Conservation (phyloP, 2,329 filamentous ascomycete species). For the Myriosclerotinia scirpicola region DNA sequence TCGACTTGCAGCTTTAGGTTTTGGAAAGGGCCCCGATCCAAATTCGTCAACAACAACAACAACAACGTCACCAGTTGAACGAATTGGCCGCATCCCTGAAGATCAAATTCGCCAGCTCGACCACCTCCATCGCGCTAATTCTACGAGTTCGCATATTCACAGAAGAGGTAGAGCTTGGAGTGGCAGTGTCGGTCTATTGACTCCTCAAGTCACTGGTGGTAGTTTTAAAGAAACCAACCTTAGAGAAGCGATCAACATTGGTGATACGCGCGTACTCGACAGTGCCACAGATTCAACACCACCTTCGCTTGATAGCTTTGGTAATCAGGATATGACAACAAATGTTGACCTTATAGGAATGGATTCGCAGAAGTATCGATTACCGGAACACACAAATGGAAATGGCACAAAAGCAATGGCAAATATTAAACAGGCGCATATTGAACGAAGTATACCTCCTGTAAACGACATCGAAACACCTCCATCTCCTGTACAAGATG, state of each 20-base stretch:
- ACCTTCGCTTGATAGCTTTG: constrained; percentile 33
- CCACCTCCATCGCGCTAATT: constrained; percentile 61
- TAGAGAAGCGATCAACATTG: constrained; percentile 30
- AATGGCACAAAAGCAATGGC: constrained; percentile 65
- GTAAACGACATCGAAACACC: constrained; percentile 40
- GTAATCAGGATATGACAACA: constrained; percentile 36
- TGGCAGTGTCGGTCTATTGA: constrained; percentile 51
- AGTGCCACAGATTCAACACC: constrained; percentile 31
- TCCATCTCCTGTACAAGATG: constrained; percentile 44
- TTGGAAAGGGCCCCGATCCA: constrained; percentile 45
- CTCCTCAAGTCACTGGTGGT: constrained; percentile 38
- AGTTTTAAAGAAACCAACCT: constrained; percentile 29
- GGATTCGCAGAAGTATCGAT: constrained; percentile 72
- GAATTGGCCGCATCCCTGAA: constrained; percentile 69
- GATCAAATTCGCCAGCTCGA: constrained; percentile 69
- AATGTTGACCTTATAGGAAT: constrained; percentile 53
- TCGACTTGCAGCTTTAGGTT: constrained; percentile 63
- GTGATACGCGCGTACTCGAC: constrained; percentile 34
- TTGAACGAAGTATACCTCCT: constrained; percentile 49
- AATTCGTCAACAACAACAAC: constrained; percentile 25
- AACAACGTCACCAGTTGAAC: constrained; percentile 40
- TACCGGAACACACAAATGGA: constrained; percentile 68
- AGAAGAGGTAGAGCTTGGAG: constrained; percentile 72
- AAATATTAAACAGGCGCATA: constrained; percentile 57
- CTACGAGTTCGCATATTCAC: constrained; percentile 52